Base-by-base conservation (phyloP, 352 stramenopile species). In the Globisporangium canariense region DNA sequence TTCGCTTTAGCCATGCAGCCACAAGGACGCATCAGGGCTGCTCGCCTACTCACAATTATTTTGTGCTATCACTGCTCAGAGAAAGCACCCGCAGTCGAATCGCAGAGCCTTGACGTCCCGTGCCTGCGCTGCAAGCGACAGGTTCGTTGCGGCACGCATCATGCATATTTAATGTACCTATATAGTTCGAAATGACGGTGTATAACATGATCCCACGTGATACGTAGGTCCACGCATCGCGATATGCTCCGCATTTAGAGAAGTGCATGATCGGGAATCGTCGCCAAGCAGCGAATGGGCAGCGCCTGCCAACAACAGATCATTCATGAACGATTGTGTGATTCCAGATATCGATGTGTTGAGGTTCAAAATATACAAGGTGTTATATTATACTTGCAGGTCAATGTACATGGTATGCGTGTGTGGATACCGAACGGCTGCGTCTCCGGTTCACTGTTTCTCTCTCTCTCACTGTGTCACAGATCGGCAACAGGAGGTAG, bases 231-330 rank as follows among this genome's bases (percentile, higher is more conserved):
- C 79, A 92, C 50, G 83, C 83, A 28, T 88, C 83, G 11, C 65
- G 83, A 28, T 92, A 90, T 59, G 86, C 79, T 13, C 75, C 80
- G 20, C 83, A 92, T 64, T 62, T 92, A 11, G 83, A 90, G 51
- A 92, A 92, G 56, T 92, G 83, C 65, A 79, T 89, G 64, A 80
- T 71, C 7, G 81, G 83, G 13, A 82, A 59, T 16, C 62, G 83
- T 51, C 74, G 83, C 10, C 77, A 89, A 50, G 34, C 58, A 38
- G n/a, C 58, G 28, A 62, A 55, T 47, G 51, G 40, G 13, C 64
- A 60, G 20, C 65, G 64, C 25, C 25, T 41, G 28, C 30, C 60
- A 18, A 14, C 59, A 47, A 18, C 34, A 51, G 60, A 65, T 9
- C 49, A 65, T 30, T 58, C 34, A 30, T 38, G 25, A 43, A 18